Evolutionary conservation across 2,329 filamentous ascomycete genomes (phyloP), one percentile per base, ranked within the genome.

Genomic region (Colletotrichum navitas): DNA sequence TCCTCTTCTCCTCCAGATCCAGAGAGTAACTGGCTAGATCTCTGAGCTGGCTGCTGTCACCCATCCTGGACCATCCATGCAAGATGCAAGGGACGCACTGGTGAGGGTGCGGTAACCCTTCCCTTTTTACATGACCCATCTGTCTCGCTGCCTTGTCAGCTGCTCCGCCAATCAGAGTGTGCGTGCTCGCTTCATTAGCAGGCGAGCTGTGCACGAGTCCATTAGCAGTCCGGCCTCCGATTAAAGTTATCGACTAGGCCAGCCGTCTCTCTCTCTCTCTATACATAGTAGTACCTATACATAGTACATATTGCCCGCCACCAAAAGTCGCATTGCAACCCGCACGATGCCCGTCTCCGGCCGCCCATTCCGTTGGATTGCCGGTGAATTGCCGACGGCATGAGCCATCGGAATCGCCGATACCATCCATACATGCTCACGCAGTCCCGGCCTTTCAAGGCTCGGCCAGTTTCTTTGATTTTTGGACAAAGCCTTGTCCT

Each of bases 191-290:
- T 4, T 29, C 29, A 4, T 4, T 29, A 29, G 29, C 29, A 29
- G 29, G 29, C 29, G 4, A 2, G 2, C 4, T 4, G 29, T 5
- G 34, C 39, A 41, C 14, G 12, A 14, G 39, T 36, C 43, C 56
- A 47, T 21, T 62, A 24, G 45, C 21, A 43, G 41, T 16, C 41
- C 41, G 68, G 68, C 58, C 34, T 49, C 56, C 64, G 56, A 58
- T 68, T 68, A 63, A 68, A 58, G 68, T 71, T 71, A 62, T 67
- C 47, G 41, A 34, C 10, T 10, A 39, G 36, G 10, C 68, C 56
- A 36, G 63, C 41, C 49, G 41, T 29, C 21, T 41, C 14, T 1
- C 26, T 10, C 34, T 8, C 32, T 34, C 32, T 34, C 32, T 34
- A n/a, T 29, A 11, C 11, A 12, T 1, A 34, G 34, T 34, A 34